Base-by-base conservation (phyloP, 208 protist species). In the Angomonas ambiguus region DNA sequence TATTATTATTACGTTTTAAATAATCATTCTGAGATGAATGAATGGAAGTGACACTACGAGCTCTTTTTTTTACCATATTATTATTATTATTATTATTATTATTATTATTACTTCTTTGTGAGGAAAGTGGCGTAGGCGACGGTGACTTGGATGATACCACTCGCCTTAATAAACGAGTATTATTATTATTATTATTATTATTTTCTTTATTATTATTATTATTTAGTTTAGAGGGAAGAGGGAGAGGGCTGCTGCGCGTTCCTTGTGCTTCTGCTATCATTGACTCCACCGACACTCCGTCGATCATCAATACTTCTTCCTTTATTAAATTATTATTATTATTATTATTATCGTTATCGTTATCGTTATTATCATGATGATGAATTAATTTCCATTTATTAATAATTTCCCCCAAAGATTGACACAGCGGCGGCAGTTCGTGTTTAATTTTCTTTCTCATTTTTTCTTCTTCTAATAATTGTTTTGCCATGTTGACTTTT, bases 101-200 rank as follows among this genome's bases (percentile, higher is more conserved):
- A n/a, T 45, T 45, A 45, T 45, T 45, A 16, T n/a, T 45, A 16
- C 8, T 16, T 16, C 16, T 45, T 45, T 16, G 38, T n/a, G 38
- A 8, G 16, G 11, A n/a, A n/a, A 45, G 38, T 16, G 38, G 38
- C 16, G 38, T n/a, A n/a, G 38, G 38, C 38, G 38, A 45, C 38
- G 38, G 38, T n/a, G n/a, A n/a, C n/a, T n/a, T n/a, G n/a, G n/a
- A n/a, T n/a, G n/a, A n/a, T n/a, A n/a, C n/a, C n/a, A n/a, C n/a
- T n/a, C n/a, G n/a, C n/a, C n/a, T n/a, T n/a, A n/a, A n/a, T 16
- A 45, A 16, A 45, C 38, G 38, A 16, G 16, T n/a, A 45, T 45
- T 45, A 45, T 45, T 45, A n/a, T 45, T 16, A n/a, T 45, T 45
- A 45, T 45, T 45, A 45, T 45, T 45, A 45, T 45, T 45, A 45